Evolutionary conservation across 2,329 filamentous ascomycete genomes (phyloP).

Genomic region (Fusarium phyllophilum): DNA sequence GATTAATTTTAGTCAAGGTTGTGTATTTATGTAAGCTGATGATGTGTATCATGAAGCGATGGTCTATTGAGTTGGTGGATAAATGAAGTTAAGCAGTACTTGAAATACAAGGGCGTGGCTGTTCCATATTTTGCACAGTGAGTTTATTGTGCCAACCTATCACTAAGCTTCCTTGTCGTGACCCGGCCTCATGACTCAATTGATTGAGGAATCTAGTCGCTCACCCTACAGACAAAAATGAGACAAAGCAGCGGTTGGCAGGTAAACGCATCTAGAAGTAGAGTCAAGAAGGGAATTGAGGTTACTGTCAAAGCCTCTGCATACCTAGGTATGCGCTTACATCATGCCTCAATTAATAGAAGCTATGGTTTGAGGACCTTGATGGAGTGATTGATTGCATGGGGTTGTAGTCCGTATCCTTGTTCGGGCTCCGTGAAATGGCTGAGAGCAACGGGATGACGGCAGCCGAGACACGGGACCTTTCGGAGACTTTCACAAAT

Average conservation of each 20-base stretch:
- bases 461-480: neutral
- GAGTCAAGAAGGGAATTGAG: no score
- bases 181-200: no score
- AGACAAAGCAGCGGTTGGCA: no score
- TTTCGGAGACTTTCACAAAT: neutral
- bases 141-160: accelerated
- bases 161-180: accelerated
- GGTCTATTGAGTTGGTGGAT: neutral
- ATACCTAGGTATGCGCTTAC: no score
- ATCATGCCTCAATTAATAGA: no score
- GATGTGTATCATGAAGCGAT: accelerated
- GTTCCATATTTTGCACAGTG: neutral
- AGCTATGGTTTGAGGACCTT: neutral
- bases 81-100: no score
- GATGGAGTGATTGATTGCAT: no score
- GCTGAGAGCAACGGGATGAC: neutral
- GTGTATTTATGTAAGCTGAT: accelerated
- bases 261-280: no score
- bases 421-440: neutral
- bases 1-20: accelerated
- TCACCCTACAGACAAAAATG: neutral
- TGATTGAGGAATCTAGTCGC: no score
- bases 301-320: no score
- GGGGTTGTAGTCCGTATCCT: neutral
- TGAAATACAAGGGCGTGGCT: neutral